A percentile compares a stretch with the other conserved stretches of the same genome.
These are phyloP conservation scores for Panus rudis DNA, from an alignment of 768 basidiomycete genomes.

Conservation along the genomic window DNA sequence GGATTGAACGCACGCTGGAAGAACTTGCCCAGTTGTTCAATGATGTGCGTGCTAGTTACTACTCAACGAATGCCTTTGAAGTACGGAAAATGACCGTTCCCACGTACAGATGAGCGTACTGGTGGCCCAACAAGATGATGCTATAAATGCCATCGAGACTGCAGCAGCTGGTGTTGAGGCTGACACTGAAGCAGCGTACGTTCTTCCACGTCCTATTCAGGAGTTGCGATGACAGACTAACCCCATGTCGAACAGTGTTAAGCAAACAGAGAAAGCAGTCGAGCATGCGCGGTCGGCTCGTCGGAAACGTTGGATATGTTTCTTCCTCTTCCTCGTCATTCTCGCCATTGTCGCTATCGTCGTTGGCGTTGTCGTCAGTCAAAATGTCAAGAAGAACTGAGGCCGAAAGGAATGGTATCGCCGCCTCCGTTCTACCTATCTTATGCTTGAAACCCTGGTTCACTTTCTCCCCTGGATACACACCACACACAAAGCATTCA, in stretches of 20 bases:
- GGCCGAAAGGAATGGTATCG: constrained; percentile 1
- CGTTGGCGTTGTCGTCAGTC: constrained; percentile 37
- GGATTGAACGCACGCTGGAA: constrained; percentile 81
- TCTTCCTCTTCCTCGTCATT: constrained; percentile 52
- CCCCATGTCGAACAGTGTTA: constrained; percentile 33
- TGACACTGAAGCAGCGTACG: constrained; percentile 69
- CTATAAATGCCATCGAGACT: constrained; percentile 55
- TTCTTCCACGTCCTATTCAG: constrained; percentile 4
- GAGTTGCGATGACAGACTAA: background rate
- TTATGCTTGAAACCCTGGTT: background rate
- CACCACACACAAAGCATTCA: too few relatives aligned
- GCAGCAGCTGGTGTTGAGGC: constrained; percentile 55
- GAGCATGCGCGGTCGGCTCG: constrained; percentile 62
- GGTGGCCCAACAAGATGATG: constrained; percentile 75
- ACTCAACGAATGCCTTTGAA: constrained; percentile 2
- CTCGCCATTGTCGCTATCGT: constrained; percentile 52
- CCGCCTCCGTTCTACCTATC: background rate
- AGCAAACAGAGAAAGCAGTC: constrained; percentile 63
- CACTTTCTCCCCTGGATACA: too few relatives aligned
- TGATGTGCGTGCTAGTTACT: too few relatives aligned
- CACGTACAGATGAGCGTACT: constrained; percentile 62
- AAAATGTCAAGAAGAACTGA: too few relatives aligned
- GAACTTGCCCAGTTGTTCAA: constrained; percentile 85
- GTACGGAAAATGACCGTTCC: constrained; percentile 1
- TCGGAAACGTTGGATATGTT: constrained; percentile 84